Evolutionary conservation across 2,329 filamentous ascomycete species (phyloP).

Genomic region (Phialophora tarda): DNA sequence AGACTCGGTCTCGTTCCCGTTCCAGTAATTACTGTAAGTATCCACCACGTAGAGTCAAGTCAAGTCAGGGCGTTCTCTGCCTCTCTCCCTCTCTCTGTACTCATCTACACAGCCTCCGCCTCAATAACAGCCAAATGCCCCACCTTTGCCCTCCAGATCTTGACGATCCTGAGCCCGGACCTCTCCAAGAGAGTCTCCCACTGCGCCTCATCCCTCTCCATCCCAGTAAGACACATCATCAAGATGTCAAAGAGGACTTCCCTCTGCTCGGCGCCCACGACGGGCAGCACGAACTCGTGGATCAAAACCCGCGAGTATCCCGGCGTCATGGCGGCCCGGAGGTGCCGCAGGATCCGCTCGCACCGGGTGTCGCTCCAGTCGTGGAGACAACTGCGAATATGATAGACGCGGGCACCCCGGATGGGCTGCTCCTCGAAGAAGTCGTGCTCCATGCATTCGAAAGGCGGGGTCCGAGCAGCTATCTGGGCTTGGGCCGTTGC

Average conservation of each 20-base stretch:
- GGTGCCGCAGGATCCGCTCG: background rate
- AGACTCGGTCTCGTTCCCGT: no score
- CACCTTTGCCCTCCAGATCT: constrained; percentile 13
- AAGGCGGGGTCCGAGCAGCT: background rate
- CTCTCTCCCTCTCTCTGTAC: background rate
- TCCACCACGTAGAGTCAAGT: background rate
- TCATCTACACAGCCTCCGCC: constrained; percentile 1
- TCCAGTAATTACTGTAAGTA: no score
- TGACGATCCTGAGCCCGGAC: constrained; percentile 5
- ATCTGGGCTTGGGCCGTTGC: background rate
- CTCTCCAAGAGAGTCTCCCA: constrained; percentile 1
- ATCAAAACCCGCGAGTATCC: constrained; percentile 9
- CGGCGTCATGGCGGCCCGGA: constrained; percentile 9
- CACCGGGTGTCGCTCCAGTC: background rate
- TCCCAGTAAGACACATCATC: constrained; percentile 11
- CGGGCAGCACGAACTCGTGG: constrained; percentile 19
- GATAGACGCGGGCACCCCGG: background rate
- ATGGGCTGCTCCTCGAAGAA: background rate
- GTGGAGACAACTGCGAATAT: constrained; percentile 6
- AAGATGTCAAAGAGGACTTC: constrained; percentile 15
- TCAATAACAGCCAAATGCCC: background rate
- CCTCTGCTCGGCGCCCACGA: constrained; percentile 2
- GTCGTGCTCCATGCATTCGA: background rate
- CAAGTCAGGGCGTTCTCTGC: background rate
- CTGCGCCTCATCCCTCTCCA: constrained; percentile 11